Evolutionary conservation across 768 basidiomycete genomes (phyloP).

Genomic region (Gymnopilus junonius): DNA sequence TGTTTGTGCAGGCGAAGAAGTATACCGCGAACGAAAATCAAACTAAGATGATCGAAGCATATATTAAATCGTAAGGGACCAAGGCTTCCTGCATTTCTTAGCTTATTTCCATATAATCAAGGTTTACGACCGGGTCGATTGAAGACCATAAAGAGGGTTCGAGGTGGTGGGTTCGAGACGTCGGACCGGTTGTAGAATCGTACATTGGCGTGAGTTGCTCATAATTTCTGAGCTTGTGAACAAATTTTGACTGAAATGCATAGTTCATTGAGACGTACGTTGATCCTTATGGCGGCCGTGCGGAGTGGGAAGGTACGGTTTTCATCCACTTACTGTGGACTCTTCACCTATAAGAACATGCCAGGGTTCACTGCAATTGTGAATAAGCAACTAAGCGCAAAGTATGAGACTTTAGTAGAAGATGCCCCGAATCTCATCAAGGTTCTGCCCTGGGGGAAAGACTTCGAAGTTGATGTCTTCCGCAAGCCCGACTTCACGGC

Average conservation of each 20-base stretch:
- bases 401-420: slow-evolving; percentile 79
- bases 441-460: slow-evolving; percentile 79
- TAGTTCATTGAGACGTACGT: slow-evolving; percentile 84
- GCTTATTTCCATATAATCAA: slow-evolving; percentile 28
- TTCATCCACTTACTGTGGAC: not conserved
- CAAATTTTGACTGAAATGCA: not conserved
- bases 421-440: slow-evolving; percentile 81
- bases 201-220: slow-evolving; percentile 66
- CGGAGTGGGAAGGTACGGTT: slow-evolving; percentile 84
- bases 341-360: slow-evolving; percentile 11
- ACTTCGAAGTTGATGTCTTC: slow-evolving; percentile 74
- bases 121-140: slow-evolving; percentile 81
- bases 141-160: slow-evolving; percentile 81
- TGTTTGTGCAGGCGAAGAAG: slow-evolving; percentile 63
- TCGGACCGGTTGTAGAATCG: slow-evolving; percentile 86
- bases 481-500: slow-evolving; percentile 89
- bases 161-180: slow-evolving; percentile 82
- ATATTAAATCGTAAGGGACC: slow-evolving; percentile 70
- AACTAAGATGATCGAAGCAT: slow-evolving; percentile 72
- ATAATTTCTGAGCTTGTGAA: not conserved
- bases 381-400: slow-evolving; percentile 80
- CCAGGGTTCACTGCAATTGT: slow-evolving; percentile 90
- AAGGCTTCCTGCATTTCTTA: not conserved
- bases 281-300: slow-evolving; percentile 89
- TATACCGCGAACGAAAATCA: slow-evolving; percentile 78